Base-by-base conservation (phyloP, 106 monocot species). In the Amphibolis antarctica region DNA sequence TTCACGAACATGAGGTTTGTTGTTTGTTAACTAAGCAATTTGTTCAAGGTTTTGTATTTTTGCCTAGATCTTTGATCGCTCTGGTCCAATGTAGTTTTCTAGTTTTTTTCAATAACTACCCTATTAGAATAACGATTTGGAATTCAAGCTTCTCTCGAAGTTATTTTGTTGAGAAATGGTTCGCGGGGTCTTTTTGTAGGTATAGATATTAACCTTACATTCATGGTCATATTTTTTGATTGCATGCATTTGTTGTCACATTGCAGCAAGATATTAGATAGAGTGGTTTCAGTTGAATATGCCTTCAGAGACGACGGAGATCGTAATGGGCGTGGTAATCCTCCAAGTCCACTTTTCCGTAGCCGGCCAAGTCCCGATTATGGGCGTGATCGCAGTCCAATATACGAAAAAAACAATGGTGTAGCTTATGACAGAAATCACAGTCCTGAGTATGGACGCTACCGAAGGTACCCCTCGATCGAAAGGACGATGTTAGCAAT, bases 271-370 rank as follows among this genome's bases (percentile, higher is more conserved):
- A 63, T 96, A 66, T 64, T 90, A 65, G 96, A 96, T 59, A 70
- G 96, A 62, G 81, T 90, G 54, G 84, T 96, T 27, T 84, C 96
- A 10, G 89, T 96, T 43, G 96, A 96, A 56, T 90, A 90, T 73
- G 86, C 96, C 26, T 82, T 90, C 36, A 86, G 86, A 69, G 96
- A 96, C 78, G 89, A 96, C 73, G 78, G 66, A 62, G 96, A 96
- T 43, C 77, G 74, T n/a, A 51, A 74, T 25, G 70, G 73, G 47
- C 75, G 58, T 46, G 89, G 69, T 4, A 85, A 83, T 71, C 78
- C 89, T 46, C 31, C 67, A 4, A 96, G 96, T 66, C 65, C 65
- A 50, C 15, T 63, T 6, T 20, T 13, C 5, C 50, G 30, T 20
- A 66, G 27, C 20, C 29, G 65, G 1, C 51, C 51, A 28, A 66